These are phyloP conservation scores for Brasenia schreberi DNA, from an alignment of 164 flowering plant species.

Conservation along the genomic window DNA sequence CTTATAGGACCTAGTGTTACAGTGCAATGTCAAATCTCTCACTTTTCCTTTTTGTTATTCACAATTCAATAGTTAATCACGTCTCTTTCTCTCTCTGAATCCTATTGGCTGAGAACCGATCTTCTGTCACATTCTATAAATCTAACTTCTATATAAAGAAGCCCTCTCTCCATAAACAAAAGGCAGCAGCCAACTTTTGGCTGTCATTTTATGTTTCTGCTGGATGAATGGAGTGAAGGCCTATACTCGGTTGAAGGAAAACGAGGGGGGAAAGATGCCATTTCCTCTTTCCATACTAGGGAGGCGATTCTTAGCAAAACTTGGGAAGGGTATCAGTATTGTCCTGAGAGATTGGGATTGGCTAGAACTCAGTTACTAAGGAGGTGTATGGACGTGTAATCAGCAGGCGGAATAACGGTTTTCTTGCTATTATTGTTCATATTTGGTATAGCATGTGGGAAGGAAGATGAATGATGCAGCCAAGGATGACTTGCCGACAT, in stretches of 20 bases:
- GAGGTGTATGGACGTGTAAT: neutral
- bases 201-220: neutral
- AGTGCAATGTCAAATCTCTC: slow-evolving; percentile 2
- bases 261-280: slow-evolving; percentile 4
- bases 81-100: neutral
- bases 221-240: slow-evolving; percentile 1
- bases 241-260: neutral
- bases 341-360: slow-evolving; percentile 7
- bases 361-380: slow-evolving; percentile 1
- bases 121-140: slow-evolving; percentile 3
- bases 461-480: slow-evolving; percentile 35
- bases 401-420: neutral
- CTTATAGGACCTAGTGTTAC: neutral
- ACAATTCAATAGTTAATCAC: neutral
- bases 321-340: neutral
- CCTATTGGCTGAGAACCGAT: slow-evolving; percentile 9
- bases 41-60: neutral
- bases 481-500: slow-evolving; percentile 70
- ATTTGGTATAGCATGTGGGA: slow-evolving; percentile 35
- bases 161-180: neutral
- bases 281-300: neutral
- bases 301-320: neutral
- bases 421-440: slow-evolving; percentile 17
- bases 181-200: slow-evolving; percentile 2
- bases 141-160: slow-evolving; percentile 9